Evolutionary conservation across 2,329 filamentous ascomycete genomes (phyloP), one percentile per base, ranked within the genome.

Genomic region (Diaporthe sp.): DNA sequence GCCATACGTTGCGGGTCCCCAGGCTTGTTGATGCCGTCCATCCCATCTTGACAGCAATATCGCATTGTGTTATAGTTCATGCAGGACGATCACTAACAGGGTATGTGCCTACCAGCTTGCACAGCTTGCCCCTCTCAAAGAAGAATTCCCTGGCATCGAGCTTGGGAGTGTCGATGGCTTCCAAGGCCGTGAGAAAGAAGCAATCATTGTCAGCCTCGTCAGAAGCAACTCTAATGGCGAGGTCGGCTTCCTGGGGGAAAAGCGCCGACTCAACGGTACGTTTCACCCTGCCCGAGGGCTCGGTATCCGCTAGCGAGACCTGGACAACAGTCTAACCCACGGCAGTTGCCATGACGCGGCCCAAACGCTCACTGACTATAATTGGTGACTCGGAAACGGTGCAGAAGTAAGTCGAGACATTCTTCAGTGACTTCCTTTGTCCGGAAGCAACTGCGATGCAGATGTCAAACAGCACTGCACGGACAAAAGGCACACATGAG

Each of bases 81-180:
- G 67, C 65, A 34, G 42, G 68, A 58, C 74, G 74, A 75, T 76
- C 76, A 76, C 79, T 82, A 68, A 78, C 76, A 76, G 77, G 68
- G 73, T 76, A 79, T 73, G 72, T 75, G 71, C 42, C 31, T 42
- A 44, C 39, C 31, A 97, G 91, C 89, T 98, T 49, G 93, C 94
- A 6, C 85, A 97, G 15, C 87, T 98, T 70, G 92, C 95, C 51
- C 88, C 93, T 78, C 89, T 99, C 68, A 97, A 96, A 82, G 94
- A 97, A 76, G 87, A 88, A 53, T 98, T 94, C 80, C 94, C 94
- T 0, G 95, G 94, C 17, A 92, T 99, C 69, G 97, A 99, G 83
- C 88, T 99, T n/a, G 97, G 97, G 46, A 98, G 95, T 80, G 95
- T 99, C 2, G 97, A 99, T 83, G 97, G 96, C 2, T 99, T 99